These are phyloP conservation scores for Trebouxia gelatinosa DNA, from an alignment of 163 green algal species.

Conservation along the genomic window DNA sequence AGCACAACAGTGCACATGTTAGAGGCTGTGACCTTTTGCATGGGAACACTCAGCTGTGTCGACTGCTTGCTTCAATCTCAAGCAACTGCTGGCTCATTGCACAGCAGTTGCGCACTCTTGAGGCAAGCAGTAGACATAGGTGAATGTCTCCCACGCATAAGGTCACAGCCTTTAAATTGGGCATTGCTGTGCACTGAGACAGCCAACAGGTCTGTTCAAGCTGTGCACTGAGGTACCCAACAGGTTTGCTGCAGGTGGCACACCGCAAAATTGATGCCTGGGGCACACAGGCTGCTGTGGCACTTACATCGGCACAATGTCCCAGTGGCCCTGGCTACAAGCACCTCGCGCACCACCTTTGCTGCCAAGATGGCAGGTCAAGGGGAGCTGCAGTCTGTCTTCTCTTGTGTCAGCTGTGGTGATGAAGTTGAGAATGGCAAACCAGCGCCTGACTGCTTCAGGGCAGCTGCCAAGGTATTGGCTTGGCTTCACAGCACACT, in stretches of 20 bases:
- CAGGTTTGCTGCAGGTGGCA: slow-evolving; percentile 62
- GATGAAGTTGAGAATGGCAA: slow-evolving; percentile 60
- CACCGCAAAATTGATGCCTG: slow-evolving; percentile 72
- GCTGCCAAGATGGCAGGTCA: slow-evolving; percentile 62
- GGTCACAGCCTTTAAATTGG: too few species aligned
- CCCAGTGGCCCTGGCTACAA: slow-evolving; percentile 77
- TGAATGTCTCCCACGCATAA: too few species aligned
- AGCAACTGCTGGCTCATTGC: neutral
- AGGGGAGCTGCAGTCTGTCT: slow-evolving; percentile 15
- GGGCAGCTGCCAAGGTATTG: slow-evolving; percentile 52
- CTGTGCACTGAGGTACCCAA: neutral
- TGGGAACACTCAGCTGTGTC: too few species aligned
- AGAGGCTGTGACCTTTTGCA: too few species aligned
- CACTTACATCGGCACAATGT: slow-evolving; percentile 64
- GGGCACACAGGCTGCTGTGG: slow-evolving; percentile 73
- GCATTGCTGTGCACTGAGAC: neutral
- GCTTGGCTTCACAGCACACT: too few species aligned
- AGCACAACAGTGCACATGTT: neutral
- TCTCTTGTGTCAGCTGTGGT: slow-evolving; percentile 25
- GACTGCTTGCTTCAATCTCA: neutral
- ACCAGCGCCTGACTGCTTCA: slow-evolving; percentile 79
- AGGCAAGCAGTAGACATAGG: too few species aligned
- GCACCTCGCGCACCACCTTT: slow-evolving; percentile 67
- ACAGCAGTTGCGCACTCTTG: too few species aligned
- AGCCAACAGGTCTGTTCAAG: neutral